Base-by-base conservation (phyloP, 2,329 filamentous ascomycete genomes). In the Akanthomyces lecanii region DNA sequence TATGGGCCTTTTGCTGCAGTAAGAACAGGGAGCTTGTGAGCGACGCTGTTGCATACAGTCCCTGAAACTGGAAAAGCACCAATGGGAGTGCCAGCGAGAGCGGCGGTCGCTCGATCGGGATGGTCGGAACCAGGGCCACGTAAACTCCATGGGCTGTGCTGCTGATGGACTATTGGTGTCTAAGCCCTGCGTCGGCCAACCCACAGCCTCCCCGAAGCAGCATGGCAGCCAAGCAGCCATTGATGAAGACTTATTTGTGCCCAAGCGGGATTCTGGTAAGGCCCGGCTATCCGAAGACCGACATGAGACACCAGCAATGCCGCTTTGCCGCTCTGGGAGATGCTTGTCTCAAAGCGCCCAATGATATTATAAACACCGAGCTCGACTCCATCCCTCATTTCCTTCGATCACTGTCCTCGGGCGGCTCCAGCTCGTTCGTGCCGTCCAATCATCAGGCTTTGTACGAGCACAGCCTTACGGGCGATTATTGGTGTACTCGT, bases 201-300 rank as follows among this genome's bases (percentile, higher is more conserved):
- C n/a, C n/a, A 52, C 42, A 47, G 55, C 30, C 55, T 48, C 14
- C n/a, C 1, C 14, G 14, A 25, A 40, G 30, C 23, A 28, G 7
- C 52, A 36, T 36, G 33, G 33, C 33, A 36, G 33, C 16, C 38
- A 23, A 11, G 5, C 33, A 7, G 33, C 16, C 38, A 23, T 48
- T 12, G 44, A 33, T 11, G 11, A 38, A n/a, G 21, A 28, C 7
- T 14, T 54, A 21, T 40, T 42, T 3, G 36, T 33, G 47, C 57
- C 47, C 38, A 61, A 61, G 38, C 58, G 58, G 58, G 58, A 61
- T 61, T 45, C 23, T 36, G 38, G 25, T 18, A 21, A 12, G 48
- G 25, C 48, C 58, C 58, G 58, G 58, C 48, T 33, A 25, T 25
- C 58, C 58, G 48, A 61, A 61, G 6, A 18, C 58, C 58, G 58